Evolutionary conservation across 345 rosid species (phyloP), one percentile per base, ranked within the genome.

Genomic region (Leavenworthia alabamica): DNA sequence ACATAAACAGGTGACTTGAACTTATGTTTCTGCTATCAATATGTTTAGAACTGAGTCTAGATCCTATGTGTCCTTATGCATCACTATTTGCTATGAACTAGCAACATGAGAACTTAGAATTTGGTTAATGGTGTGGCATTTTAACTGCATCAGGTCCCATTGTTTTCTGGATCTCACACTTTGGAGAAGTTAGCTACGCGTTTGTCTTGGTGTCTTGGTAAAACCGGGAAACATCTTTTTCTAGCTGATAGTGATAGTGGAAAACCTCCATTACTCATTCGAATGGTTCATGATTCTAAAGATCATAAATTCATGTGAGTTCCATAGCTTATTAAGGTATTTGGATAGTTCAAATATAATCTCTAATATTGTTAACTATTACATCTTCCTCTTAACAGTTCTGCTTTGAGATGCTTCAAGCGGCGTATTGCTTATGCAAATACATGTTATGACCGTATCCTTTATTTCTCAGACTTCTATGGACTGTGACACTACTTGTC

Each of bases 221-320:
- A 80, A 75, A 88, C 88, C 5, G 98, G 92, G 52, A 88, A 76
- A 66, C 98, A 91, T 68, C 78, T 91, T 59, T 86, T 88, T 58
- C 66, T 91, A 54, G 85, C 80, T 26, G 98, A 91, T 57, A 27
- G 53, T 39, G 77, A 69, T 46, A 78, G 72, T 40, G 88, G 78
- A 49, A 81, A 83, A 58, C 80, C 86, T 75, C 88, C 89, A 26
- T 86, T 91, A 72, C 98, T 91, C 66, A 72, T 86, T 29, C 84
- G 58, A 45, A 91, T 91, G 98, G 83, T 62, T 64, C 59, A 35
- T 48, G 95, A 88, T 74, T 37, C 70, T 28, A 83, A 74, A 67
- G 76, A 88, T 73, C 88, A 84, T 75, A 84, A 86, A 64, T 91
- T 84, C 73, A 78, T 84, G 98, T 88, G 73, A 80, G 96, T 79